phyloP scores from a whole-genome alignment of 2,329 filamentous ascomycete species.

The Sporothrix schenckii region DNA sequence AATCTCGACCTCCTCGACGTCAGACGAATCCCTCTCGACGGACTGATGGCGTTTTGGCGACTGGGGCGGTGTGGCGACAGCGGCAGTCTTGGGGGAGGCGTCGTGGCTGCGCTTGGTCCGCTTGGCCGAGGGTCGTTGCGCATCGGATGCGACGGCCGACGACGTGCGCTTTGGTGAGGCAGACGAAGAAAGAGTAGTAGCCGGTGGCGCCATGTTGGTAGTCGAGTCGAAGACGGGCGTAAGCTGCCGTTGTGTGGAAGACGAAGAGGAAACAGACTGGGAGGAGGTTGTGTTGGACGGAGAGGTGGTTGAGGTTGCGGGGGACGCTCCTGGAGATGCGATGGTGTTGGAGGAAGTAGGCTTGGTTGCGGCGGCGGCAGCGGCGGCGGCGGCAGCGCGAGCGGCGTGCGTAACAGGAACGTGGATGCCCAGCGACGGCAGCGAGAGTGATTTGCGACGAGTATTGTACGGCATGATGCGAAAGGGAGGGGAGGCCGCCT shows the following conservation, averaged over 20 bases:
- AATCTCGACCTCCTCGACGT: constrained; percentile 44
- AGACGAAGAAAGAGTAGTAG: constrained; percentile 36
- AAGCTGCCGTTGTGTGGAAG: neutral
- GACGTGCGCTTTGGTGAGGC: constrained; percentile 36
- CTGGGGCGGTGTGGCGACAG: constrained; percentile 72
- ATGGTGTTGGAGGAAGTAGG: constrained; percentile 40
- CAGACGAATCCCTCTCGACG: constrained; percentile 48
- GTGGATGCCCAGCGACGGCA: constrained; percentile 90
- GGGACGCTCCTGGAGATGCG: constrained; percentile 24
- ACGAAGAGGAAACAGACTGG: neutral
- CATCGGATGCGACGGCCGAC: neutral
- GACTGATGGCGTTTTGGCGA: constrained; percentile 60
- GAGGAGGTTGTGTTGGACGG: neutral
- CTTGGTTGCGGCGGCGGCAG: constrained; percentile 42
- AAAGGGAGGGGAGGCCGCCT: neutral
- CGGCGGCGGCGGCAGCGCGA: constrained; percentile 44
- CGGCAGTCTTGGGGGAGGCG: constrained; percentile 38
- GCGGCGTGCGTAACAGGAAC: constrained; percentile 69
- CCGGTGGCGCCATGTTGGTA: constrained; percentile 37
- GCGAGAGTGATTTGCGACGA: constrained; percentile 89
- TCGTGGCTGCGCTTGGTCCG: constrained; percentile 78
- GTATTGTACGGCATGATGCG: constrained; percentile 88
- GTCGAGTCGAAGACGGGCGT: constrained; percentile 37
- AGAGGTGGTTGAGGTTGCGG: neutral
- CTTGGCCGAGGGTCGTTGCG: constrained; percentile 56